Percentiles rank a stretch among this genome's conserved stretches.
Conservation (phyloP, 1,284 basidiomycete genomes). For the Rhodotorula sp. region DNA sequence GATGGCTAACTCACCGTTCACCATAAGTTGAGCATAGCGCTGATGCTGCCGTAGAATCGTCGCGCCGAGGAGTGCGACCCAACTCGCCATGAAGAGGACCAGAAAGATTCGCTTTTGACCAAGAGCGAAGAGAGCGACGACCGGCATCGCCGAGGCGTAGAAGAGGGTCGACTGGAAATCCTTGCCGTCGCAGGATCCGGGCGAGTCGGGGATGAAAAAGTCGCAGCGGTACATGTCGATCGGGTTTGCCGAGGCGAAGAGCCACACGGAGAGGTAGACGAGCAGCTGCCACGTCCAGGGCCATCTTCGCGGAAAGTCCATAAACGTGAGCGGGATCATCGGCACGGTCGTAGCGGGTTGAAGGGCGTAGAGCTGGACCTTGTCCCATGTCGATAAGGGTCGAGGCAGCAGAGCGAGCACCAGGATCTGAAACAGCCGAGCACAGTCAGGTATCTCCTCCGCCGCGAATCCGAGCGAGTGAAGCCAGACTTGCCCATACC, state of each 20-base stretch:
- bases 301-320: slow-evolving; percentile 66
- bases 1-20: slow-evolving; percentile 10
- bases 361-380: slow-evolving; percentile 52
- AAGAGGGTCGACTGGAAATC: slow-evolving; percentile 46
- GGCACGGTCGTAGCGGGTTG: slow-evolving; percentile 53
- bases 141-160: slow-evolving; percentile 64
- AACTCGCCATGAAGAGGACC: slow-evolving; percentile 57
- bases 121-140: slow-evolving; percentile 72
- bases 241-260: slow-evolving; percentile 49
- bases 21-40: slow-evolving; percentile 26
- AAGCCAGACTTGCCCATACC: slow-evolving; percentile 58
- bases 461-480: background rate
- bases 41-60: slow-evolving; percentile 17
- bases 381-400: slow-evolving; percentile 33
- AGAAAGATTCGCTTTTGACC: slow-evolving; percentile 67
- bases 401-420: slow-evolving; percentile 50
- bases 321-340: slow-evolving; percentile 60
- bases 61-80: slow-evolving; percentile 30
- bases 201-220: slow-evolving; percentile 3
- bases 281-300: slow-evolving; percentile 62
- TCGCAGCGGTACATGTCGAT: slow-evolving; percentile 49
- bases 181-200: slow-evolving; percentile 12
- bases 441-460: no score
- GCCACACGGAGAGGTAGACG: slow-evolving; percentile 60
- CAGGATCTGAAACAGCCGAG: slow-evolving; percentile 42